phyloP scores from a whole-genome alignment of 257 asterid species.

The Jacaranda mimosifolia region DNA sequence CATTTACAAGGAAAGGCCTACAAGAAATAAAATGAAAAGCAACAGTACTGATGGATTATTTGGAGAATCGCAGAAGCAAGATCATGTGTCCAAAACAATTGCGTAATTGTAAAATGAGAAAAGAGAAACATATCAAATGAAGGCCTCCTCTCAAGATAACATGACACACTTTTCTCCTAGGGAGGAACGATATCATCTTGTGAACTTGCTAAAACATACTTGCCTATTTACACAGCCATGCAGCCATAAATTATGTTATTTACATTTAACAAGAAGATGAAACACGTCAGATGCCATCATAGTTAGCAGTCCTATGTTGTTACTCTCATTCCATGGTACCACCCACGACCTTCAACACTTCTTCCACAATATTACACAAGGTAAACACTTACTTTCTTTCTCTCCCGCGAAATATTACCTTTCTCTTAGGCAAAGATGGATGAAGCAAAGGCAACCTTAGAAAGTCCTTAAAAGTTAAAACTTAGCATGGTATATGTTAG shows the following conservation, averaged over 20 bases:
- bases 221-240: too few species aligned
- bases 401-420: neutral
- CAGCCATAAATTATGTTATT: too few species aligned
- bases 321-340: neutral
- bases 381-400: neutral
- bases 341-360: neutral
- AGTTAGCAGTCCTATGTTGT: neutral
- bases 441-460: neutral
- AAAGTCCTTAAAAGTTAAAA: neutral
- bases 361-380: neutral
- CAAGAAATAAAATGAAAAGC: constrained; percentile 33
- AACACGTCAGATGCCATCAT: neutral
- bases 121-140: neutral
- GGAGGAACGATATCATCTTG: neutral
- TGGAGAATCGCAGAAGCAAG: constrained; percentile 8
- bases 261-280: too few species aligned
- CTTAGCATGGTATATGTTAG: neutral
- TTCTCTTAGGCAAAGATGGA: neutral
- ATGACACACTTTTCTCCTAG: neutral
- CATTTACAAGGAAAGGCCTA: constrained; percentile 94
- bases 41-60: constrained; percentile 20
- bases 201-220: neutral
- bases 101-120: too few species aligned
- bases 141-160: neutral
- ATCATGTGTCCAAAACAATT: neutral